Evolutionary conservation across 805 yeast species (phyloP), one percentile per base, ranked within the genome.

Genomic region (Cyberlindnera suaveolens): DNA sequence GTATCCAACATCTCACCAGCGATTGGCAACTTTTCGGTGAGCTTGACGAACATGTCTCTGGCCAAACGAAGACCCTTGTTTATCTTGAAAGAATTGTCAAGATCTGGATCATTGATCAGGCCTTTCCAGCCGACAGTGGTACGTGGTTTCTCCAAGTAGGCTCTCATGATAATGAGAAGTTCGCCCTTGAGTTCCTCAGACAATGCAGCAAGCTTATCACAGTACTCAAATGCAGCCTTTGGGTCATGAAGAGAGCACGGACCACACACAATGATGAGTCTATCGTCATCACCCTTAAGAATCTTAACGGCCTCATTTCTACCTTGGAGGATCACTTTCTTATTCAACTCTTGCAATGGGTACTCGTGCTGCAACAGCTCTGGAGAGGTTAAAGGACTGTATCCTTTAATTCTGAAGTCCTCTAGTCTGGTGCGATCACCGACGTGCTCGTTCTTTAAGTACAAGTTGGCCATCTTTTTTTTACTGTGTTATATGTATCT

Each of bases 111-210:
- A 63, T 91, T 91, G 58, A 91, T 93, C 53, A 91, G 74, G 54
- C 99, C 99, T 70, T 91, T 91, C 99, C 99, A 91, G 47, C 99
- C 99, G 37, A 93, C 98, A 26, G 98, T 91, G 40, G 99, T 91
- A 69, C 99, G 81, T 56, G 99, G 99, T 68, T 91, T 91, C 66
- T 91, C 99, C 59, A 93, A 74, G 71, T 93, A 93, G 4, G 98
- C 98, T 70, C 99, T 82, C 99, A 93, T 93, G 49, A 93, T 82
- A 46, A 93, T 82, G 44, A 81, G 77, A 47, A 93, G 73, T 54
- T 91, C 96, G 38, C 77, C 80, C 51, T 82, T 72, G 50, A 85
- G 71, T 59, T 79, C 73, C 44, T 78, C 78, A 35, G 84, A 68
- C 31, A 82, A 61, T 42, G 70, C 71, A 36, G 76, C 66, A 45